Percentiles rank a stretch among this genome's conserved stretches.
Evolutionary conservation across 805 yeast genomes (phyloP).

Genomic region (Yarrowia hollandica): DNA sequence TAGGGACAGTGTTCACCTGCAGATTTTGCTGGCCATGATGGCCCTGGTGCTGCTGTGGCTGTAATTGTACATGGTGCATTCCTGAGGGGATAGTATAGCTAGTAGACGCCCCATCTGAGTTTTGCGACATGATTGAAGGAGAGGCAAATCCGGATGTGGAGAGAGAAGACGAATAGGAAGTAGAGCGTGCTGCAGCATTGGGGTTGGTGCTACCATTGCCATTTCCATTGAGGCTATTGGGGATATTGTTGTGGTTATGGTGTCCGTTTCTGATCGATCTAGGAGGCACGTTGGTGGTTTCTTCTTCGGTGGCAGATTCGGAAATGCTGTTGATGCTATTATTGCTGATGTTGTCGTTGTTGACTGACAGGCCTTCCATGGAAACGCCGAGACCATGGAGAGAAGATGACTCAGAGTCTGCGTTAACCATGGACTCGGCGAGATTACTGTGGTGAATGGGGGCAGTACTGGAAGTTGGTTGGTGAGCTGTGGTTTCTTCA

Average conservation of each 20-base stretch:
- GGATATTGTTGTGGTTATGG: background rate
- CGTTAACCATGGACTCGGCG: background rate
- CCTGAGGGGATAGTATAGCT: slow-evolving; percentile 30
- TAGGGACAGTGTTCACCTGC: slow-evolving; percentile 26
- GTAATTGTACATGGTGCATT: slow-evolving; percentile 28
- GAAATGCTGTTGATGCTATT: background rate
- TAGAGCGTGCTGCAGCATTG: slow-evolving; percentile 14
- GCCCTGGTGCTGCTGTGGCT: slow-evolving; percentile 30
- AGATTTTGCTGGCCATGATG: slow-evolving; percentile 4
- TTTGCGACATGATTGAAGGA: slow-evolving; percentile 12
- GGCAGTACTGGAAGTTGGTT: background rate
- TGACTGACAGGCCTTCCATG: background rate
- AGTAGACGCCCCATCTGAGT: slow-evolving; percentile 32
- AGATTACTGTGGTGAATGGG: background rate
- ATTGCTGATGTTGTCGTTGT: background rate
- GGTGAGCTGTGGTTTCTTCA: background rate
- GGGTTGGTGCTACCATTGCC: background rate
- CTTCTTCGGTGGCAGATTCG: slow-evolving; percentile 3
- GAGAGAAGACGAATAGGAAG: slow-evolving; percentile 2
- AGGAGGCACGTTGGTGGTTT: background rate
- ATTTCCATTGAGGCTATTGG: background rate
- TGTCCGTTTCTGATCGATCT: background rate
- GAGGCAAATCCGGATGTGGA: slow-evolving; percentile 16
- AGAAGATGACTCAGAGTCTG: background rate
- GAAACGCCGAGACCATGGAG: slow-evolving; percentile 3